Evolutionary conservation across 768 basidiomycete genomes (phyloP).

Genomic region (Serendipita sp.): DNA sequence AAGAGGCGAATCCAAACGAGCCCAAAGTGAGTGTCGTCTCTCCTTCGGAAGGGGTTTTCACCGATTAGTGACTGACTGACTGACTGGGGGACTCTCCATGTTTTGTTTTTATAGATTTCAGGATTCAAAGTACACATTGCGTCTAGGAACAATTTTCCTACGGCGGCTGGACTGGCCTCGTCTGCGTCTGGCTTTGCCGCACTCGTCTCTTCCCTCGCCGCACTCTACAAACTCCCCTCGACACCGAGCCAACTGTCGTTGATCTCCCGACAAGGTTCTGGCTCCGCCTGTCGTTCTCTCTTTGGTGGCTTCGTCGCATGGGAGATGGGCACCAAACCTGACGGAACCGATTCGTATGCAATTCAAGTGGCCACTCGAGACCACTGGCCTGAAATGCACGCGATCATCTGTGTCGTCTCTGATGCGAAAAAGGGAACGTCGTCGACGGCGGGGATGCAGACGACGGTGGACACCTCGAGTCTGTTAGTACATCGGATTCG

Average conservation of each 20-base stretch:
- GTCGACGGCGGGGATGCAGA: constrained; percentile 93
- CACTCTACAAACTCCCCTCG: constrained; percentile 68
- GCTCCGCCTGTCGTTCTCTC: constrained; percentile 94
- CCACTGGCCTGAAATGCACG: constrained; percentile 94
- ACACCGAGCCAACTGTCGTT: constrained; percentile 71
- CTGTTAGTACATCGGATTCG: constrained; percentile 81
- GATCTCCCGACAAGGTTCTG: constrained; percentile 93
- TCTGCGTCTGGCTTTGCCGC: constrained; percentile 97
- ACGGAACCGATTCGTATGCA: constrained; percentile 79
- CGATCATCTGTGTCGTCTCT: constrained; percentile 90
- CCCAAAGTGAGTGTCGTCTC: constrained; percentile 38
- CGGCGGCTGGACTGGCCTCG: constrained; percentile 93
- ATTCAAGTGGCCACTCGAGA: constrained; percentile 66
- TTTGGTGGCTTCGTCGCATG: constrained; percentile 96
- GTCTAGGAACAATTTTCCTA: constrained; percentile 98
- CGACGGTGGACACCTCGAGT: constrained; percentile 81
- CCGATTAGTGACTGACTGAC: neutral
- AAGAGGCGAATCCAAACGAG: constrained; percentile 46
- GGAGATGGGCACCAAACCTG: constrained; percentile 51
- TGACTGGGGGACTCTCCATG: too few relatives aligned
- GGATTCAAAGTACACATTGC: constrained; percentile 66
- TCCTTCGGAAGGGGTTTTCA: neutral
- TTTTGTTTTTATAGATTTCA: constrained; percentile 37
- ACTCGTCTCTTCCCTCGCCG: constrained; percentile 73
- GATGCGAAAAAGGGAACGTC: constrained; percentile 95